Evolutionary conservation across 2,329 filamentous ascomycete genomes (phyloP).

Genomic region (Colletotrichum chlorophyti): DNA sequence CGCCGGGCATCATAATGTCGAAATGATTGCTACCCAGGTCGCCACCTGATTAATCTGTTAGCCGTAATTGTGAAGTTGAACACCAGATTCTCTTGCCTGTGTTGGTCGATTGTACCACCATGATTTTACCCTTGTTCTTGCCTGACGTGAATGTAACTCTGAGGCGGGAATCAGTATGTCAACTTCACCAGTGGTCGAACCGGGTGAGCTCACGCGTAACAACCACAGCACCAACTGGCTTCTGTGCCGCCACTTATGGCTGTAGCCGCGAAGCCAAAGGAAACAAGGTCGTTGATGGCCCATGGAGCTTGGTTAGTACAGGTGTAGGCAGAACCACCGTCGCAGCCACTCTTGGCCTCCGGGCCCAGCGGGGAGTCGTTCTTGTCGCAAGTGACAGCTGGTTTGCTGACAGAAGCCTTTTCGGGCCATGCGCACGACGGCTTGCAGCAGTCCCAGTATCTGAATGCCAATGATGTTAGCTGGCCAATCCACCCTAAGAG

Average conservation of each 20-base stretch:
- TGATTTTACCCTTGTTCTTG: slow-evolving; percentile 62
- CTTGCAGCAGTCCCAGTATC: slow-evolving; percentile 75
- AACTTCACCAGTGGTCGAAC: background rate
- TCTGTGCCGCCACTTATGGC: slow-evolving; percentile 62
- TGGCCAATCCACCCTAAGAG: too few species aligned
- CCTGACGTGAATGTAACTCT: slow-evolving; percentile 60
- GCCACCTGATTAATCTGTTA: slow-evolving; percentile 38
- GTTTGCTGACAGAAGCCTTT: slow-evolving; percentile 59
- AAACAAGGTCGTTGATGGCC: slow-evolving; percentile 62
- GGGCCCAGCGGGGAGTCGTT: slow-evolving; percentile 61
- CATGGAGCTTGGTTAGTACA: slow-evolving; percentile 69
- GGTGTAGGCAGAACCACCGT: slow-evolving; percentile 63
- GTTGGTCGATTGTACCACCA: slow-evolving; percentile 71
- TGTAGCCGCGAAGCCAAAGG: slow-evolving; percentile 71
- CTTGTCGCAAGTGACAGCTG: slow-evolving; percentile 60
- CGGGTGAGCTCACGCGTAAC: slow-evolving; percentile 55
- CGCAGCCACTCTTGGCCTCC: slow-evolving; percentile 59
- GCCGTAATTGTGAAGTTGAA: background rate
- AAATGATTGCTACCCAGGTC: slow-evolving; percentile 66
- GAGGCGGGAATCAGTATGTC: slow-evolving; percentile 34
- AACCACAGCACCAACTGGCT: slow-evolving; percentile 70
- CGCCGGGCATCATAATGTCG: slow-evolving; percentile 62
- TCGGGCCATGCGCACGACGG: slow-evolving; percentile 67
- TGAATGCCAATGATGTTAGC: too few species aligned
- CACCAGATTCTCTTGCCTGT: slow-evolving; percentile 44